These are phyloP conservation scores for Orbilia quercus DNA, from an alignment of 2,329 filamentous ascomycete species.

Conservation along the genomic window DNA sequence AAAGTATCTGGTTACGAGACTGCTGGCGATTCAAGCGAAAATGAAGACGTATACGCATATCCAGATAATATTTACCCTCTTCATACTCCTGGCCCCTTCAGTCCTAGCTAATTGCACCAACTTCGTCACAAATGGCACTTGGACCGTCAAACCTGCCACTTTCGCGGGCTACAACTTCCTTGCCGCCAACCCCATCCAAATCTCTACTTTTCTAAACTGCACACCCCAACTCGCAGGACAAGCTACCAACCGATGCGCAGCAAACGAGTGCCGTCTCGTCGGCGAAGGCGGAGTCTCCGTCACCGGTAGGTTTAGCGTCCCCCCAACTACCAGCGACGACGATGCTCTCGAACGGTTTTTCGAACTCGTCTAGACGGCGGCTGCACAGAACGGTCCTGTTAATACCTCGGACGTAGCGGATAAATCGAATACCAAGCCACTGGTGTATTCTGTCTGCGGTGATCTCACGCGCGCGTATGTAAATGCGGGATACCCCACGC, in stretches of 20 bases:
- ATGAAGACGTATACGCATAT: background rate
- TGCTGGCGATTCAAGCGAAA: too few relatives aligned
- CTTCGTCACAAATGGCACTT: conserved; percentile 18
- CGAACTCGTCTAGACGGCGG: background rate
- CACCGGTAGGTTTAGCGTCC: conserved; percentile 12
- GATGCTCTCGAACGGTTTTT: conserved; percentile 11
- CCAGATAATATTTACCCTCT: background rate
- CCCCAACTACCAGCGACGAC: conserved; percentile 2
- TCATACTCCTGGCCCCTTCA: background rate
- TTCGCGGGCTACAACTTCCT: background rate
- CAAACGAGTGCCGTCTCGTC: background rate
- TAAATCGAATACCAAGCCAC: background rate
- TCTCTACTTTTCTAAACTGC: conserved; percentile 2
- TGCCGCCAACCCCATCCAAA: conserved; percentile 1
- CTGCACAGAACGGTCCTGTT: too few relatives aligned
- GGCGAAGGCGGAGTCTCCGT: background rate
- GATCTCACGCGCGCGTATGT: background rate
- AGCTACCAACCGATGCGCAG: background rate
- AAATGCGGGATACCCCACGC: background rate
- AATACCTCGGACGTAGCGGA: background rate
- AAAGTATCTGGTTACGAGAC: too few relatives aligned
- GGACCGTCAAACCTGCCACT: background rate
- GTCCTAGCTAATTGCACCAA: conserved; percentile 10
- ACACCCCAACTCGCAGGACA: background rate
- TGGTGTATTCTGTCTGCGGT: conserved; percentile 4